These are phyloP conservation scores for Lyophyllum shimeji DNA, from an alignment of 768 basidiomycete genomes.

Conservation along the genomic window DNA sequence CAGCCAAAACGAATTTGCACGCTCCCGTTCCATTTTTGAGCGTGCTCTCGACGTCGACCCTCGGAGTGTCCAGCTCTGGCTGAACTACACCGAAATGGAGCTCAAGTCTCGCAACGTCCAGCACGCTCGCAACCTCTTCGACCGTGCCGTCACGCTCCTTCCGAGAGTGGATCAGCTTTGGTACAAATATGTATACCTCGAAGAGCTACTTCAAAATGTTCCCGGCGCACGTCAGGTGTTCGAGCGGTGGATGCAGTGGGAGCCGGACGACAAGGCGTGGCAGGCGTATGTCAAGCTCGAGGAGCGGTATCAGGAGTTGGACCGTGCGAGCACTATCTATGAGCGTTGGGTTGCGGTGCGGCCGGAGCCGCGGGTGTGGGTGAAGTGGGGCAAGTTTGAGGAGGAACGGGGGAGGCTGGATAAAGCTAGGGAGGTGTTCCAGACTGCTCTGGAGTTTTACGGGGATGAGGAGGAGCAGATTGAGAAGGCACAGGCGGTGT, in stretches of 20 bases:
- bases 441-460: slow-evolving; percentile 87
- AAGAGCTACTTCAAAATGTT: slow-evolving; percentile 94
- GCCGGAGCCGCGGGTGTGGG: slow-evolving; percentile 80
- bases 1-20: slow-evolving; percentile 93
- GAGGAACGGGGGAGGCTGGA: slow-evolving; percentile 74
- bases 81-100: slow-evolving; percentile 96
- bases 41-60: slow-evolving; percentile 96
- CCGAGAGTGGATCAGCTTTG: slow-evolving; percentile 96
- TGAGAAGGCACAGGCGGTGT: slow-evolving; percentile 96
- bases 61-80: slow-evolving; percentile 87
- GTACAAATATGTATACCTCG: slow-evolving; percentile 99
- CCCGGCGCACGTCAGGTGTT: slow-evolving; percentile 97
- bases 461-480: slow-evolving; percentile 87
- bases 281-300: slow-evolving; percentile 99
- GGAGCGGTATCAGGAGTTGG: slow-evolving; percentile 87
- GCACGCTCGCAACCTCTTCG: slow-evolving; percentile 95
- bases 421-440: slow-evolving; percentile 85
- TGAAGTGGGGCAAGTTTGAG: slow-evolving; percentile 87
- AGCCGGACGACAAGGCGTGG: slow-evolving; percentile 99
- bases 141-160: slow-evolving; percentile 93
- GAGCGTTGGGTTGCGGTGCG: slow-evolving; percentile 83
- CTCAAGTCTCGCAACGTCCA: slow-evolving; percentile 97
- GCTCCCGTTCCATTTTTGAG: slow-evolving; percentile 94
- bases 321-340: slow-evolving; percentile 90
- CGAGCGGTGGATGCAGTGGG: slow-evolving; percentile 99